phyloP scores from a whole-genome alignment of 2,329 filamentous ascomycete species.

The Nemania serpens region DNA sequence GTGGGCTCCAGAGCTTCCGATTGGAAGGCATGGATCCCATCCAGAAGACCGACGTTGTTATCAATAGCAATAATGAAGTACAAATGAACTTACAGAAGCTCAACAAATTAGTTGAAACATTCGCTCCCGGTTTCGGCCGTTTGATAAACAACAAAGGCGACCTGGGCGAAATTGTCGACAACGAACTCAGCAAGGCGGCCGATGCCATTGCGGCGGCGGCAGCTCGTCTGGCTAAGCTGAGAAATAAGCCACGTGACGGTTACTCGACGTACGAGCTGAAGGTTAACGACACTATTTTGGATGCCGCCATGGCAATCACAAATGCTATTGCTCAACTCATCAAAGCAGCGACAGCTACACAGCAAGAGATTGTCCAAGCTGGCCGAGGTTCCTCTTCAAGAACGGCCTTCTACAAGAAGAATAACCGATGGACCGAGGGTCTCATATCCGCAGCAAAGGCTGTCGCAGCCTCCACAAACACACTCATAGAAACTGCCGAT shows the following conservation, averaged over 20 bases:
- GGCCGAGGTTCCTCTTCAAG: slow-evolving; percentile 85
- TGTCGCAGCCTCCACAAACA: slow-evolving; percentile 91
- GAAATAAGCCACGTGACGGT: slow-evolving; percentile 93
- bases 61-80: slow-evolving; percentile 96
- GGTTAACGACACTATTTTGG: slow-evolving; percentile 93
- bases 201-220: slow-evolving; percentile 94
- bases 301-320: slow-evolving; percentile 90
- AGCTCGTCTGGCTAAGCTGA: slow-evolving; percentile 85
- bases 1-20: slow-evolving; percentile 89
- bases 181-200: slow-evolving; percentile 88
- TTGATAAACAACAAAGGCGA: slow-evolving; percentile 79
- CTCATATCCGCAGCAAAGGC: slow-evolving; percentile 97
- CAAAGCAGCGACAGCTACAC: slow-evolving; percentile 88
- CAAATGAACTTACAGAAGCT: slow-evolving; percentile 92
- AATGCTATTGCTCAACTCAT: slow-evolving; percentile 93
- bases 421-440: slow-evolving; percentile 98
- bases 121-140: slow-evolving; percentile 85
- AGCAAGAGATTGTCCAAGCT: slow-evolving; percentile 95
- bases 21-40: slow-evolving; percentile 87
- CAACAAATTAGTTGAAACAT: slow-evolving; percentile 89
- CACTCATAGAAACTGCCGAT: slow-evolving; percentile 95
- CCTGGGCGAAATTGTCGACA: slow-evolving; percentile 89
- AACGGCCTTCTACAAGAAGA: slow-evolving; percentile 99
- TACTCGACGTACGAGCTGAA: slow-evolving; percentile 96
- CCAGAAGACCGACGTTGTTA: slow-evolving; percentile 95